phyloP scores from a whole-genome alignment of 2,329 filamentous ascomycete genomes.

The Colletotrichum camelliae region DNA sequence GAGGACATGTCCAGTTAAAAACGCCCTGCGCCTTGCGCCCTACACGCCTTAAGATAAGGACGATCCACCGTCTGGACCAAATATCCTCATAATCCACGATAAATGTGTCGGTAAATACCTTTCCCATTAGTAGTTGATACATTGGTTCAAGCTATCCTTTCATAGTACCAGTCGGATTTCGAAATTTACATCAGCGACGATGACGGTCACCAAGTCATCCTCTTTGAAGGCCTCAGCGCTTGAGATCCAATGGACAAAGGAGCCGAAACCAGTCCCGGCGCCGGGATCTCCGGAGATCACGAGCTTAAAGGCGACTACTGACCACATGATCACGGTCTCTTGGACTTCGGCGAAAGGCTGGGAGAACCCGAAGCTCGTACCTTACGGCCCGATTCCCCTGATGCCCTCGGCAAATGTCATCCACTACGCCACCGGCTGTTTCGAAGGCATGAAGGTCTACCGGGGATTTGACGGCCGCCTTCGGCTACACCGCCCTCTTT shows the following conservation, averaged over 20 bases:
- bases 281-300: background rate
- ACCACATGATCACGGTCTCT: conserved; percentile 71
- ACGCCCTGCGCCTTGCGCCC: background rate
- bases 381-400: conserved; percentile 70
- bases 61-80: background rate
- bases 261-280: background rate
- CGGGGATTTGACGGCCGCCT: conserved; percentile 69
- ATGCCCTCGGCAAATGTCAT: conserved; percentile 73
- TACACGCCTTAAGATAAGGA: background rate
- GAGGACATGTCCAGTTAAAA: background rate
- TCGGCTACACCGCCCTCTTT: conserved; percentile 68
- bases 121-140: background rate
- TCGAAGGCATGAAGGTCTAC: conserved; percentile 76
- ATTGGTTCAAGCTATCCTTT: accelerated
- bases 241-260: background rate
- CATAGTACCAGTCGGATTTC: background rate
- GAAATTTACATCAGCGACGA: background rate
- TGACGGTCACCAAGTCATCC: background rate
- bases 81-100: background rate
- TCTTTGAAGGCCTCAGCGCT: background rate
- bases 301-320: conserved; percentile 34
- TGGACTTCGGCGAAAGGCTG: conserved; percentile 69
- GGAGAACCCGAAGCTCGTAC: conserved; percentile 67
- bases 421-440: conserved; percentile 80
- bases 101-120: background rate